phyloP scores from a whole-genome alignment of 2,329 filamentous ascomycete genomes.

The Paecilomyces dactylethromorphus region DNA sequence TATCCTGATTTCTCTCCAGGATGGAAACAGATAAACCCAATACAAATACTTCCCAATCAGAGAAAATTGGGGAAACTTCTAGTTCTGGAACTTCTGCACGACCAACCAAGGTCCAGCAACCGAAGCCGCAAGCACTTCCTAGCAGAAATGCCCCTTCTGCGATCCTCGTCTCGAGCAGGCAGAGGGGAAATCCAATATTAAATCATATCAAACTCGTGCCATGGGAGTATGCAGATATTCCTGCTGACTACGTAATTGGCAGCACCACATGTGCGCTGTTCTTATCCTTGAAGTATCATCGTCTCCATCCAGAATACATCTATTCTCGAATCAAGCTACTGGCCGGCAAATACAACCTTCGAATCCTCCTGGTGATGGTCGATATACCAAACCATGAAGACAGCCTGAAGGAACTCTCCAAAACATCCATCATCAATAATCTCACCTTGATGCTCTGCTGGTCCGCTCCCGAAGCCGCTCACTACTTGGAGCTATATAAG shows the following conservation, averaged over 20 bases:
- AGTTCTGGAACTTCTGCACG: constrained; percentile 3
- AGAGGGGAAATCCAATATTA: constrained; percentile 92
- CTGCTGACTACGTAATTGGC: constrained; percentile 85
- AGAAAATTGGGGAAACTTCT: constrained; percentile 3
- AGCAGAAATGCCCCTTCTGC: constrained; percentile 61
- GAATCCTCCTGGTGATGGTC: constrained; percentile 82
- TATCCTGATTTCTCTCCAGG: not conserved
- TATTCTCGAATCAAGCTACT: constrained; percentile 85
- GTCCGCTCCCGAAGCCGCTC: constrained; percentile 86
- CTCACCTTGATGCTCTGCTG: constrained; percentile 89
- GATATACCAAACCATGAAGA: constrained; percentile 95
- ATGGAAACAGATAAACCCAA: not conserved
- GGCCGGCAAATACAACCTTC: constrained; percentile 77
- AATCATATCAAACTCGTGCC: constrained; percentile 72
- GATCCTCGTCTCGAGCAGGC: constrained; percentile 83
- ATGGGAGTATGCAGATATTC: constrained; percentile 98
- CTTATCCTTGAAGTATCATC: constrained; percentile 92
- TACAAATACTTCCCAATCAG: not conserved
- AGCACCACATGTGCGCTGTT: constrained; percentile 86
- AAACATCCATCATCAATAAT: constrained; percentile 87
- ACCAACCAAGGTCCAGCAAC: constrained; percentile 65
- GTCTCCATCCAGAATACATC: constrained; percentile 94
- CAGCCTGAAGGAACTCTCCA: constrained; percentile 78
- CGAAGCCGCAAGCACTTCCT: constrained; percentile 78
- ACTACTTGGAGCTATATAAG: constrained; percentile 93